These are phyloP conservation scores for Curvularia sp. DNA, from an alignment of 2,329 filamentous ascomycete genomes.

Conservation along the genomic window DNA sequence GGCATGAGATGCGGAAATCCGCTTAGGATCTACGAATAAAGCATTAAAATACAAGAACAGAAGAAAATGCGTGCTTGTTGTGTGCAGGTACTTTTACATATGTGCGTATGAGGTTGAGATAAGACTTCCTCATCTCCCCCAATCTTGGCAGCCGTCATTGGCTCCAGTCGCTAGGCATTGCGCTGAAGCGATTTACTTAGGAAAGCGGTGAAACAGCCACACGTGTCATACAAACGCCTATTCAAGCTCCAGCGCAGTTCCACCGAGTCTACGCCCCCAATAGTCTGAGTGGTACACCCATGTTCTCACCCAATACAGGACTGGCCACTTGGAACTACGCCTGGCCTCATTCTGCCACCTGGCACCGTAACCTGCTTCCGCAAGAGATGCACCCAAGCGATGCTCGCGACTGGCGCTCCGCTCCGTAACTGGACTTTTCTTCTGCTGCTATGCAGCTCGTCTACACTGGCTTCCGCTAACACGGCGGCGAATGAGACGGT, in stretches of 20 bases:
- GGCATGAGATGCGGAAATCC: background rate
- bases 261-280: background rate
- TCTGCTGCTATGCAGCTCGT: constrained; percentile 45
- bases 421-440: constrained; percentile 47
- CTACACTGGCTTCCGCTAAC: constrained; percentile 34
- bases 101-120: background rate
- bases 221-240: constrained; percentile 29
- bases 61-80: background rate
- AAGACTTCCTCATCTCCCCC: background rate
- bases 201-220: constrained; percentile 28
- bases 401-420: constrained; percentile 49
- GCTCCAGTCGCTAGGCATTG: constrained; percentile 13
- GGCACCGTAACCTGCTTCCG: constrained; percentile 33
- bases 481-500: constrained; percentile 43
- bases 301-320: constrained; percentile 22
- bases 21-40: background rate
- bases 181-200: constrained; percentile 11
- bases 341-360: constrained; percentile 12
- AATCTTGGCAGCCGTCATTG: constrained; percentile 20
- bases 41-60: background rate
- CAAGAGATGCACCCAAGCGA: constrained; percentile 50
- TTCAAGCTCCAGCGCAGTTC: constrained; percentile 26
- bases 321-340: constrained; percentile 13
- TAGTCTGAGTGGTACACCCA: constrained; percentile 14
- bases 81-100: background rate